phyloP scores from a whole-genome alignment of 345 rosid species.

The Populus simonii region DNA sequence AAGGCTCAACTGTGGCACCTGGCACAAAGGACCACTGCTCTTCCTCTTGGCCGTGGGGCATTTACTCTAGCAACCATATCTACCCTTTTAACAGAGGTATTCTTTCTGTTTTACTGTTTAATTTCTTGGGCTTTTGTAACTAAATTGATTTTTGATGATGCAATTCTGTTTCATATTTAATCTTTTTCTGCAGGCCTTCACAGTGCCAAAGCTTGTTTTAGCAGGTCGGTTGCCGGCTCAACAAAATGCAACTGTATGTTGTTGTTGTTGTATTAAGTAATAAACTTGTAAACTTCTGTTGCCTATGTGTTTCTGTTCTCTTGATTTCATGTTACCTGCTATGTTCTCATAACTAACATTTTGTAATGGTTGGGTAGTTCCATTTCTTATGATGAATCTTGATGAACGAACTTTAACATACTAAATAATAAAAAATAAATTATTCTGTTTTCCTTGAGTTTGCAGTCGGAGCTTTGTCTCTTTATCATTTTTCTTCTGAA shows the following conservation, averaged over 20 bases:
- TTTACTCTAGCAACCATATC: conserved; percentile 89
- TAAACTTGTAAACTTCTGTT: background rate
- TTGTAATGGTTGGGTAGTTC: background rate
- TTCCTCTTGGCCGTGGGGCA: conserved; percentile 97
- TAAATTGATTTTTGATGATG: conserved; percentile 20
- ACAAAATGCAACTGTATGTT: conserved; percentile 97
- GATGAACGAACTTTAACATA: background rate
- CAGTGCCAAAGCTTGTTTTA: conserved; percentile 94
- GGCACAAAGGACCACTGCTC: conserved; percentile 95
- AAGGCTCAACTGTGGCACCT: conserved; percentile 96
- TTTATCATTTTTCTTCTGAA: background rate
- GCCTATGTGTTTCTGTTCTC: background rate
- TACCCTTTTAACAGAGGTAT: conserved; percentile 89
- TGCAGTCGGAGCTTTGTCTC: background rate
- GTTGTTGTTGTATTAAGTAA: background rate
- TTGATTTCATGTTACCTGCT: background rate
- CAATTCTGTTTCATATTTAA: conserved; percentile 12
- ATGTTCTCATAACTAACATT: background rate
- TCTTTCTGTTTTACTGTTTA: background rate
- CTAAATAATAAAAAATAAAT: background rate
- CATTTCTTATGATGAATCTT: background rate
- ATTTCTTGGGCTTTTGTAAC: background rate
- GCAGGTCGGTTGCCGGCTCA: conserved; percentile 98
- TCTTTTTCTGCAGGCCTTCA: conserved; percentile 65
- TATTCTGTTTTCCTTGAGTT: too few species aligned